These are phyloP conservation scores for Berkeleyomyces basicola DNA, from an alignment of 2,329 filamentous ascomycete genomes.

Conservation along the genomic window DNA sequence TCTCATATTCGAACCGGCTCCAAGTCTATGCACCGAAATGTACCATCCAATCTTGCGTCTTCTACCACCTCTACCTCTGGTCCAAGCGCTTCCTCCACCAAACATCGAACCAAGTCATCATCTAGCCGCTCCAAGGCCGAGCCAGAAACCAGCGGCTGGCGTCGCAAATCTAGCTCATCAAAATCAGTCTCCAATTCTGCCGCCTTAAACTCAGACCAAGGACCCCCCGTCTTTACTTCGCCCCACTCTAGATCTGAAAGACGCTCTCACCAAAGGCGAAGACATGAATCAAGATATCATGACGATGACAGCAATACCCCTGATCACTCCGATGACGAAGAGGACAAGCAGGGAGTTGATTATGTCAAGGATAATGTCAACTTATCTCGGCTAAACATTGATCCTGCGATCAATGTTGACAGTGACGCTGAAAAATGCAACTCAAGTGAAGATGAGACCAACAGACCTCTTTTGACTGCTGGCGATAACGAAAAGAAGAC, in stretches of 20 bases:
- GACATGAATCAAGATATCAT: neutral
- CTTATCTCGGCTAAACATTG: neutral
- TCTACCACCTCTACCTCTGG: neutral
- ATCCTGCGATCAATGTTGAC: neutral
- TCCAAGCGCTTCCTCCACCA: neutral
- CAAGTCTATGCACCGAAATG: neutral
- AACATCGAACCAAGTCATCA: slow-evolving; percentile 1
- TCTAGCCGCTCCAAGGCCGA: slow-evolving; percentile 5
- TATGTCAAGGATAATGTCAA: neutral
- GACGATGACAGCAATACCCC: neutral
- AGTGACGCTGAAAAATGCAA: neutral
- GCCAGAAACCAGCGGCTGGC: neutral
- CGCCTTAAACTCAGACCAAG: neutral
- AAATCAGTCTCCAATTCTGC: neutral
- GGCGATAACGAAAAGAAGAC: slow-evolving; percentile 1
- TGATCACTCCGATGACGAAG: neutral
- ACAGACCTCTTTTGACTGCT: neutral
- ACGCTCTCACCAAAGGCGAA: neutral
- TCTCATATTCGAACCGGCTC: neutral
- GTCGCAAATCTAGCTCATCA: slow-evolving; percentile 5
- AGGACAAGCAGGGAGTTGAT: neutral
- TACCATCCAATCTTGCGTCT: neutral
- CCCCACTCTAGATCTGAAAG: neutral
- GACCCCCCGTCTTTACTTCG: neutral
- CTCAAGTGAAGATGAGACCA: neutral